A percentile compares a stretch with the other conserved stretches of the same genome.
Evolutionary conservation across 257 asterid species (phyloP).

Genomic region (Solanum gandarillasii): DNA sequence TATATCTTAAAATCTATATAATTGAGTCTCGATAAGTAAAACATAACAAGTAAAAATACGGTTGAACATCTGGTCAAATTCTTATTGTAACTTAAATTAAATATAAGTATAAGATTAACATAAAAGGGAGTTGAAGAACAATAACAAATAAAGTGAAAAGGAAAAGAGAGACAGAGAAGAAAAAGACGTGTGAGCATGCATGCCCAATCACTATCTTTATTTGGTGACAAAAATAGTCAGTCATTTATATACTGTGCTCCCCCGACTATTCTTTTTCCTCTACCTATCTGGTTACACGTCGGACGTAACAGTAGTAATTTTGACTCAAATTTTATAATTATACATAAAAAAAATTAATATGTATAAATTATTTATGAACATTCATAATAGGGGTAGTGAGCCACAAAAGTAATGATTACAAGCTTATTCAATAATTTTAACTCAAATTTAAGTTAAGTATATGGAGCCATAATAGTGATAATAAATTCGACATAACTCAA

Average conservation of each 20-base stretch:
- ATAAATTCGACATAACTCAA: too few relatives aligned
- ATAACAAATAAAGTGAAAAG: neutral
- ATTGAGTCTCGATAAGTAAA: too few relatives aligned
- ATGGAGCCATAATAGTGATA: neutral
- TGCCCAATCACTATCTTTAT: constrained; percentile 15
- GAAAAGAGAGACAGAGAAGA: constrained; percentile 1
- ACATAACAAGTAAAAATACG: too few relatives aligned
- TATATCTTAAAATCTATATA: too few relatives aligned
- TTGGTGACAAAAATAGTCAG: neutral
- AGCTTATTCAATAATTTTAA: too few relatives aligned
- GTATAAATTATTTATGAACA: neutral
- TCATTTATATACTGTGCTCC: neutral
- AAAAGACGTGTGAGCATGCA: constrained; percentile 43
- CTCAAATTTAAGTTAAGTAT: neutral
- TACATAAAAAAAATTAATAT: neutral
- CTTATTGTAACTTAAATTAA: neutral
- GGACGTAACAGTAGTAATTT: neutral
- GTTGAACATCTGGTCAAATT: neutral
- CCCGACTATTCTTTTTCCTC: neutral
- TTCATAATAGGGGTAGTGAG: neutral
- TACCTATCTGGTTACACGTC: neutral
- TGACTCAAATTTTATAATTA: too few relatives aligned
- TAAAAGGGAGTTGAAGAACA: neutral
- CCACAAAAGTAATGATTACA: too few relatives aligned
- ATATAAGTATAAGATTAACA: neutral